Base-by-base conservation (phyloP, 1,139 yeast species). In the Spathaspora sp. region DNA sequence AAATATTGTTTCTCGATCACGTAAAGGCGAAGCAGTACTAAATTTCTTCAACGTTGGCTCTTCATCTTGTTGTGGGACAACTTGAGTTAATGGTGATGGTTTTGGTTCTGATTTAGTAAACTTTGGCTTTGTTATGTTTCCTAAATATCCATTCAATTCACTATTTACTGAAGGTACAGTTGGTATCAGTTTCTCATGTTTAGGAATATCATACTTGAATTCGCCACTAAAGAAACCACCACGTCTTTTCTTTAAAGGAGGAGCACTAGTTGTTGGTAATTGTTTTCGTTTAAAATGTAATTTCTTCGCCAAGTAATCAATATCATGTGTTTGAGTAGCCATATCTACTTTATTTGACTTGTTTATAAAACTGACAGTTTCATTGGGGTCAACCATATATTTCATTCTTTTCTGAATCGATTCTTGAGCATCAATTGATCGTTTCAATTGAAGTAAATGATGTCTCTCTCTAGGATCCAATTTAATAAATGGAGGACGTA, bases 401-500 rank as follows among this genome's bases (percentile, higher is more conserved):
- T 67, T 71, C 43, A 72, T 56, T 48, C 67, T 56, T 13, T 59
- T 51, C 47, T 68, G 68, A 31, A 72, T 53, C 2, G 64, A 59
- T 40, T 68, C 68, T 0, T 75, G 63, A 1, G 70, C 65, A 49
- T 73, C 73, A 7, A 72, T 56, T 1, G 76, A 63, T 47, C 63
- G 62, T 47, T 74, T 74, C 45, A 74, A 56, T 51, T 71, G 76
- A 38, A 74, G 56, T 42, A 74, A 59, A 15, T 72, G 74, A 51
- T 74, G 71, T 39, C 80, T 60, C 53, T 74, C 79, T 31, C 68
- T 54, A 0, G 79, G 80, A 46, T 73, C 78, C 42, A 74, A 61
- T 44, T 71, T 72, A 33, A 74, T 72, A 52, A 73, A 71, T n/a
- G 79, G 78, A 0, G 80, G 79, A 43, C 80, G 61, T 2, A 68